Evolutionary conservation across 208 protist species (phyloP), one percentile per base, ranked within the genome.

Genomic region (Acanthamoeba divionensis): DNA sequence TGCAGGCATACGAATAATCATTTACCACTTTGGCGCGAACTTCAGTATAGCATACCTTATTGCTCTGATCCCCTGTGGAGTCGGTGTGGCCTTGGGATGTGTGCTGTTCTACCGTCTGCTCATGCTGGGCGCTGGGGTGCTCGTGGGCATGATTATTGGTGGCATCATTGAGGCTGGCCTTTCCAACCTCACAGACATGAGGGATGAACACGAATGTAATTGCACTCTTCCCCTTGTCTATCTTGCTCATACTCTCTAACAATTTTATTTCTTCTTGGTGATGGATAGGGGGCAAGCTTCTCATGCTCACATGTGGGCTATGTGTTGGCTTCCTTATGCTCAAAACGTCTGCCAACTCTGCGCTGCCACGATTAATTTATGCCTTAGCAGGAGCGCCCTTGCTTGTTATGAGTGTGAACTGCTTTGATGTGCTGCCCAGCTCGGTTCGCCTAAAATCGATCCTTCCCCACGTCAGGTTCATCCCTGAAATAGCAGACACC

Each of bases 191-290:
- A 65, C 63, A 18, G 73, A 83, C 48, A 83, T 54, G 52, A 47
- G 63, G 24, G 73, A 83, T n/a, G 73, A 83, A 38, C 73, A 83
- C 31, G 44, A 47, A n/a, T 83, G 73, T 83, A 83, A 47, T 47
- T 79, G 21, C 3, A n/a, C n/a, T n/a, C 36, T 54, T 79, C 47
- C 3, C 2, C 38, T 80, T 54, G 36, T 57, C 7, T 50, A 36
- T 8, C 6, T 48, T 29, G 18, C 48, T 55, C 44, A 5, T 54
- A 77, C 18, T n/a, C n/a, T 24, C 33, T 75, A 0, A 75, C 36
- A 0, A n/a, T 5, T 8, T 2, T 21, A 45, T 36, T 48, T 18
- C 18, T 48, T 75, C 7, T 45, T 10, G 31, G 36, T 69, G 21
- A 1, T 12, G 10, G 1, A 24, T 15, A 83, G 73, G 73, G 73